Evolutionary conservation across 768 basidiomycete species (phyloP).

Genomic region (Xanthoconium purpureum): DNA sequence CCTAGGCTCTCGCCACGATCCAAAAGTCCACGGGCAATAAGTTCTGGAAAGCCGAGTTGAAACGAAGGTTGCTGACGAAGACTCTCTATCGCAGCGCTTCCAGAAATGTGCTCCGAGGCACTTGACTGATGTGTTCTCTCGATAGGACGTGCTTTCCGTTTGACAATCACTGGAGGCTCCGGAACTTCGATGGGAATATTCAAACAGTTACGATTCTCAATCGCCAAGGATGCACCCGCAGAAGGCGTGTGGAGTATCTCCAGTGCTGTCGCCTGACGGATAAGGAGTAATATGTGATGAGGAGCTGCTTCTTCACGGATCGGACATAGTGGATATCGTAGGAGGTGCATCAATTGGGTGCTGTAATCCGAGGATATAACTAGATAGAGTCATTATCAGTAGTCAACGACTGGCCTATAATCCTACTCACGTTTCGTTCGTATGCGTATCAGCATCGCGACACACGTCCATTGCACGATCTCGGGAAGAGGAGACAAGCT

Average conservation of each 20-base stretch:
- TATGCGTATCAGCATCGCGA: constrained; percentile 93
- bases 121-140: constrained; percentile 31
- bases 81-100: constrained; percentile 27
- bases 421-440: constrained; percentile 71
- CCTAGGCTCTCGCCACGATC: constrained; percentile 77
- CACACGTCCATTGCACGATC: constrained; percentile 81
- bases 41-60: constrained; percentile 62
- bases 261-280: constrained; percentile 80
- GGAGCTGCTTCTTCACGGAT: constrained; percentile 36
- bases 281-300: constrained; percentile 64
- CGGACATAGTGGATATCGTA: constrained; percentile 72
- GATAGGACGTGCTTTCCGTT: constrained; percentile 35
- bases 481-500: constrained; percentile 70
- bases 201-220: constrained; percentile 80
- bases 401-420: neutral
- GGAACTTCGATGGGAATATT: constrained; percentile 70
- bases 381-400: constrained; percentile 32
- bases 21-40: constrained; percentile 66
- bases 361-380: constrained; percentile 89
- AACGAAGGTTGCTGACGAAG: constrained; percentile 42
- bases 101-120: constrained; percentile 18
- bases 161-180: constrained; percentile 38
- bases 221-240: constrained; percentile 71
- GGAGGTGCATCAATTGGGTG: constrained; percentile 73
- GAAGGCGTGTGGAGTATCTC: constrained; percentile 71